Evolutionary conservation across 306 rosid species (phyloP), one percentile per base, ranked within the genome.

Genomic region (Glycine soja): DNA sequence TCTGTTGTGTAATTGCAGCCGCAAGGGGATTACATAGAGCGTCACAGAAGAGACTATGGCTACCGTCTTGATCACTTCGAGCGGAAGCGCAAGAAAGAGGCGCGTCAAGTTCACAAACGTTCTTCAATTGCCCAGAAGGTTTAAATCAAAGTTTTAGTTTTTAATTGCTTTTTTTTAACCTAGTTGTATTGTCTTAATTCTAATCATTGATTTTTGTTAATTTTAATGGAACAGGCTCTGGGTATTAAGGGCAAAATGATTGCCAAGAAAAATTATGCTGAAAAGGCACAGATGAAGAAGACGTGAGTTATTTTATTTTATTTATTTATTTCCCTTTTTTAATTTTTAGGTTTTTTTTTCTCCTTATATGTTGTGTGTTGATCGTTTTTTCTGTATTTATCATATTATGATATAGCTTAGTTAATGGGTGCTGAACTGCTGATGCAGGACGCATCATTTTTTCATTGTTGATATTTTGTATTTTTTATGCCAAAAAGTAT

Each of bases 11-110:
- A 7, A 40, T 62, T 70, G 30, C 59, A 95, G 99, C 99, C 99
- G 59, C 99, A 95, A 91, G 98, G 98, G 75, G 99, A 95, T 87
- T 91, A 95, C 86, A 93, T 95, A 36, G 99, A 95, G 7, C 97
- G 93, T 77, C 96, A 89, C 82, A 77, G 91, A 89, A 93, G 90
- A 85, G 90, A 97, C 42, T 61, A 91, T 95, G 99, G 99, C 62
- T 86, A 90, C 71, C 95, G 94, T 24, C 90, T 77, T 0, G 99
- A 95, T 68, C 90, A 95, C 88, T 88, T 85, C 70, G 97, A 90
- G 91, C 99, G 99, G 15, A 90, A 87, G 85, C 98, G 99, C 85
- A 95, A 95, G 93, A 93, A 85, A 78, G 90, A 81, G 66, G 99
- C 99, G 75, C 99, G 99, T 76, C 81, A 87, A 70, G 94, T 88